These are phyloP conservation scores for Ceratocystis eucalypticola DNA, from an alignment of 2,329 filamentous ascomycete genomes.

Conservation along the genomic window DNA sequence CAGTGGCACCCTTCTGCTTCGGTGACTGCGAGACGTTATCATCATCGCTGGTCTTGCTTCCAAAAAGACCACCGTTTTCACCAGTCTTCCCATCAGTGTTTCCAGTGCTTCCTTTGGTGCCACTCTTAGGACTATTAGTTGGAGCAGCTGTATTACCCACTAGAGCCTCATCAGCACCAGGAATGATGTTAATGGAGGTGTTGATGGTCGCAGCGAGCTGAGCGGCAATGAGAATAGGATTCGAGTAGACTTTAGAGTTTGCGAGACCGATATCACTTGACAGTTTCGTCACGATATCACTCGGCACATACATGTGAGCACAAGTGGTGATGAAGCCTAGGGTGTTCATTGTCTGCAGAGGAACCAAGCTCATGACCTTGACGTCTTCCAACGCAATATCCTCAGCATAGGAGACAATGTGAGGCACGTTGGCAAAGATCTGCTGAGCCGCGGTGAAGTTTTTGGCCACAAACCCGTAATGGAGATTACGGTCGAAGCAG, in stretches of 20 bases:
- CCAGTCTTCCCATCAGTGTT: conserved; percentile 8
- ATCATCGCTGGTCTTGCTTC: conserved; percentile 30
- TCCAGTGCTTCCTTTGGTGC: neutral
- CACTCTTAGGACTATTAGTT: conserved; percentile 19
- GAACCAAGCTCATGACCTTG: conserved; percentile 56
- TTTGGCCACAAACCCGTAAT: conserved; percentile 69
- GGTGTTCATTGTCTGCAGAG: conserved; percentile 55
- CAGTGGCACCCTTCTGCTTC: conserved; percentile 48
- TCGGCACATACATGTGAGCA: conserved; percentile 55
- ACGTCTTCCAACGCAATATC: conserved; percentile 45
- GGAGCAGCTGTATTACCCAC: conserved; percentile 28
- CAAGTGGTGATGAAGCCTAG: conserved; percentile 73
- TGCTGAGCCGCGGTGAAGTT: conserved; percentile 63
- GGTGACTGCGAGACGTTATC: conserved; percentile 40
- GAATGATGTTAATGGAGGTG: conserved; percentile 56
- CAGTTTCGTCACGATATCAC: conserved; percentile 52
- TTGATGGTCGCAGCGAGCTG: conserved; percentile 74
- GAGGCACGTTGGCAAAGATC: conserved; percentile 67
- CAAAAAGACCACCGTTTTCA: conserved; percentile 20
- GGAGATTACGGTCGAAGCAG: conserved; percentile 66
- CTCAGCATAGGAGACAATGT: conserved; percentile 51
- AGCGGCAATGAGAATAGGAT: conserved; percentile 49
- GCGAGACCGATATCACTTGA: conserved; percentile 56
- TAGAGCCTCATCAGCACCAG: conserved; percentile 32
- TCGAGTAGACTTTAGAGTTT: conserved; percentile 61